phyloP scores from a whole-genome alignment of 2,329 filamentous ascomycete species.

The Fusarium musae region DNA sequence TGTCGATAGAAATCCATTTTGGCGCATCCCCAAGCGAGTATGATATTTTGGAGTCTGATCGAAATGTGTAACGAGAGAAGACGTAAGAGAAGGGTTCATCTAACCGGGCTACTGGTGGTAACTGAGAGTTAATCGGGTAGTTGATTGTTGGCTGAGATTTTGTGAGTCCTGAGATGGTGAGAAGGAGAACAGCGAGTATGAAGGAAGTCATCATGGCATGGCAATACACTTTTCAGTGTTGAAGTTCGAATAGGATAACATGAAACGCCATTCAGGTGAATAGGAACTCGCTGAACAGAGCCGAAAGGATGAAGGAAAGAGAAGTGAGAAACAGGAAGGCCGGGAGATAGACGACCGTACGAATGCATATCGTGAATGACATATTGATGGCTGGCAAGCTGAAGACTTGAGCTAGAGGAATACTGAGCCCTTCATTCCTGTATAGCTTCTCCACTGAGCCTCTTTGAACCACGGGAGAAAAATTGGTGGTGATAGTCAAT shows the following conservation, averaged over 20 bases:
- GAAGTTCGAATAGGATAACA: slow-evolving; percentile 28
- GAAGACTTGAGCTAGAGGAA: slow-evolving; percentile 30
- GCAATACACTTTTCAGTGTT: slow-evolving; percentile 35
- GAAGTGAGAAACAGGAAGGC: slow-evolving; percentile 20
- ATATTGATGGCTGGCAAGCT: slow-evolving; percentile 47
- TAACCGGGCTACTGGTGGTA: slow-evolving; percentile 81
- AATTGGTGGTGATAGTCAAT: slow-evolving; percentile 15
- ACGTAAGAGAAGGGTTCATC: slow-evolving; percentile 74
- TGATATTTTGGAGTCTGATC: slow-evolving; percentile 68
- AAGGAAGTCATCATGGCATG: slow-evolving; percentile 47
- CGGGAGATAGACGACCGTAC: slow-evolving; percentile 21
- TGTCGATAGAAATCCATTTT: slow-evolving; percentile 79
- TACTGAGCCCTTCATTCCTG: slow-evolving; percentile 55
- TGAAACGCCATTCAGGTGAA: slow-evolving; percentile 35
- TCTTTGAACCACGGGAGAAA: slow-evolving; percentile 37
- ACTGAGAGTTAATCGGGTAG: slow-evolving; percentile 86
- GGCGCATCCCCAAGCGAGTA: slow-evolving; percentile 77
- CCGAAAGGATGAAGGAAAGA: slow-evolving; percentile 26
- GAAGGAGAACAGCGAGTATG: slow-evolving; percentile 40
- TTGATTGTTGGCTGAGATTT: slow-evolving; percentile 56
- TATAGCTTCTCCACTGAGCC: slow-evolving; percentile 36
- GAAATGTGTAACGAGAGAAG: slow-evolving; percentile 80
- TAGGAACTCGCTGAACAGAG: slow-evolving; percentile 13
- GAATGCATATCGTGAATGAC: slow-evolving; percentile 38
- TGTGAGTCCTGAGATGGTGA: slow-evolving; percentile 47